These are phyloP conservation scores for Halophytophthora batemanensis DNA, from an alignment of 352 stramenopile species.

Conservation along the genomic window DNA sequence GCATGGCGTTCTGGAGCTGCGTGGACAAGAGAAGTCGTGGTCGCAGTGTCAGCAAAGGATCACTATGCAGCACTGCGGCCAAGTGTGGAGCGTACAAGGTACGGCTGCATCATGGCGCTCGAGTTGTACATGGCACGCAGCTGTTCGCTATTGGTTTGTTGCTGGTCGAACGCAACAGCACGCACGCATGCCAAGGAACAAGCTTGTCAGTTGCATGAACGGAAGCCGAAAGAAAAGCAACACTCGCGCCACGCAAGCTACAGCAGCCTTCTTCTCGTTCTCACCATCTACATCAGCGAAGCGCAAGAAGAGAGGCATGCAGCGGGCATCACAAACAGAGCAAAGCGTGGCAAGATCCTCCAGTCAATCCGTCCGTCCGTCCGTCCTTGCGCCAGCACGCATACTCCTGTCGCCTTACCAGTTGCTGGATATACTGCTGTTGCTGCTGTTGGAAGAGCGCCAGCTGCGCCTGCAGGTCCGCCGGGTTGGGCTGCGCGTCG, in stretches of 20 bases:
- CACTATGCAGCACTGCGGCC: background rate
- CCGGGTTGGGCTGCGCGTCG: constrained; percentile 17
- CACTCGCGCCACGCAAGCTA: background rate
- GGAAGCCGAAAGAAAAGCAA: too few species aligned
- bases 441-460: constrained; percentile 61
- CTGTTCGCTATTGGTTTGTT: constrained; percentile 75
- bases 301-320: too few species aligned
- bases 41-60: background rate
- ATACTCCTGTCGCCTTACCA: constrained; percentile 20
- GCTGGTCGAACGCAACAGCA: constrained; percentile 10
- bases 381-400: too few species aligned
- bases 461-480: constrained; percentile 48
- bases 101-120: constrained; percentile 83
- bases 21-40: background rate
- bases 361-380: too few species aligned
- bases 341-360: too few species aligned
- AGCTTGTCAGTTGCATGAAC: too few species aligned
- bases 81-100: constrained; percentile 50
- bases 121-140: constrained; percentile 79
- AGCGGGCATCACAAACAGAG: too few species aligned
- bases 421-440: constrained; percentile 54
- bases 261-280: too few species aligned
- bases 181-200: background rate
- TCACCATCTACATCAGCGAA: constrained; percentile 13
- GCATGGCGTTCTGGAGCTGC: constrained; percentile 61